Evolutionary conservation across 73 alveolate genomes (phyloP).

Genomic region (Paraurostyla sp.): DNA sequence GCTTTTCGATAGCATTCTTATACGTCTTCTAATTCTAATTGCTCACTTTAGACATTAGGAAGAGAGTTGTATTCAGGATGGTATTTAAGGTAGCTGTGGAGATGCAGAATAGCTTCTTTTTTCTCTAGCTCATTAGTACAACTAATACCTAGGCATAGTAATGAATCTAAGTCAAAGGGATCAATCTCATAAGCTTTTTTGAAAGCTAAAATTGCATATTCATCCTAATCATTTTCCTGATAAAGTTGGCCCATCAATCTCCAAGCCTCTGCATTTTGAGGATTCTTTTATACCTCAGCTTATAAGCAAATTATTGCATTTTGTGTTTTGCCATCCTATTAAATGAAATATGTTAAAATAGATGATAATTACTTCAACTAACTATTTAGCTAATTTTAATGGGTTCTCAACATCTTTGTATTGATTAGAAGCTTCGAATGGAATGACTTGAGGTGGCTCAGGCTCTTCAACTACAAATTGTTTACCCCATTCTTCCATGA

Average conservation of each 20-base stretch:
- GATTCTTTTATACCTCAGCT: conserved; percentile 77
- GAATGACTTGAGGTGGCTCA: background rate
- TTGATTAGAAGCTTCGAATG: conserved; percentile 68
- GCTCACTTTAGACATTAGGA: conserved; percentile 12
- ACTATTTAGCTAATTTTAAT: conserved; percentile 68
- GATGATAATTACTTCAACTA: too few species aligned
- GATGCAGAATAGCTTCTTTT: conserved; percentile 78
- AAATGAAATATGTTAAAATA: too few species aligned
- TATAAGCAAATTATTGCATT: conserved; percentile 81
- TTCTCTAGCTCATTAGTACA: conserved; percentile 89
- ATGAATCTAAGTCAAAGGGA: conserved; percentile 88
- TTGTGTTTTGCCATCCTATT: conserved; percentile 69
- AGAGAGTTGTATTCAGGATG: conserved; percentile 79
- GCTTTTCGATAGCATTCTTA: conserved; percentile 77
- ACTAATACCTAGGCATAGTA: conserved; percentile 85
- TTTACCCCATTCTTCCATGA: conserved; percentile 41
- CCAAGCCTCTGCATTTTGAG: conserved; percentile 85
- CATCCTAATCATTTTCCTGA: conserved; percentile 86
- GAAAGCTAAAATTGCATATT: conserved; percentile 77
- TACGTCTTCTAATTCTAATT: conserved; percentile 54
- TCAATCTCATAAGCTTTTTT: conserved; percentile 84
- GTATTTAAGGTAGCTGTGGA: conserved; percentile 71
- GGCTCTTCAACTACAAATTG: background rate
- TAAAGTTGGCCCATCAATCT: conserved; percentile 83
- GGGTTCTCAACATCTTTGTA: conserved; percentile 62